Base-by-base conservation (phyloP, 805 yeast species). In the Hyphopichia homilentoma region DNA sequence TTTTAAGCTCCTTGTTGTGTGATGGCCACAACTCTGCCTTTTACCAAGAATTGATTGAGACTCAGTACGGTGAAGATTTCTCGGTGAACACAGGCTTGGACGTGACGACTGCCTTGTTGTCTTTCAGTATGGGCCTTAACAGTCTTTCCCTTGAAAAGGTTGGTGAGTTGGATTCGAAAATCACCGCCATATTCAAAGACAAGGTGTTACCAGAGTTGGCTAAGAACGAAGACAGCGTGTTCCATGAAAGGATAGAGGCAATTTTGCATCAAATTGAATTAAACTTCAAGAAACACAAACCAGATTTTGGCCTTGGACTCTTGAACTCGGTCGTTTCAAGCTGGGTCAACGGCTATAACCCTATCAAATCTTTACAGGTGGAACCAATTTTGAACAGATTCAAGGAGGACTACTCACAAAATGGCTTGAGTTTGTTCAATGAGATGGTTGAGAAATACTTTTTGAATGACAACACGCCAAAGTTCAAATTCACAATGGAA, bases 1-100 rank as follows among this genome's bases (percentile, higher is more conserved):
- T 88, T 7, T 60, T 88, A 29, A 76, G 84, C 14, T 74, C 80
- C 16, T 62, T 93, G 32, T 64, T 93, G 21, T 75, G 81, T 43
- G 96, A 86, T 52, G 97, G 97, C 2, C 97, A 90, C 50, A 83
- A 93, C 8, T 82, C 97, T 5, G 90, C 95, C 5, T 68, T 93
- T 34, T 86, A 89, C 57, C 86, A 88, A 56, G 75, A 76, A n/a
- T 65, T 93, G 34, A 83, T 93, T 34, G 98, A 93, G 54, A 60
- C 83, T 1, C 93, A 90, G 1, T 52, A 81, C 21, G 97, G 93
- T 25, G 76, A 84, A 32, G 97, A 93, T 43, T 93, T 81, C 50
- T 66, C 90, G 1, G 84, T 87, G 4, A 93, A 93, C 51, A 69
- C 95, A 0, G 98, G 98, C 1, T 65, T 86, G 34, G 97, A 90